Conservation (phyloP, 2,329 filamentous ascomycete genomes). For the Alternaria sp. region DNA sequence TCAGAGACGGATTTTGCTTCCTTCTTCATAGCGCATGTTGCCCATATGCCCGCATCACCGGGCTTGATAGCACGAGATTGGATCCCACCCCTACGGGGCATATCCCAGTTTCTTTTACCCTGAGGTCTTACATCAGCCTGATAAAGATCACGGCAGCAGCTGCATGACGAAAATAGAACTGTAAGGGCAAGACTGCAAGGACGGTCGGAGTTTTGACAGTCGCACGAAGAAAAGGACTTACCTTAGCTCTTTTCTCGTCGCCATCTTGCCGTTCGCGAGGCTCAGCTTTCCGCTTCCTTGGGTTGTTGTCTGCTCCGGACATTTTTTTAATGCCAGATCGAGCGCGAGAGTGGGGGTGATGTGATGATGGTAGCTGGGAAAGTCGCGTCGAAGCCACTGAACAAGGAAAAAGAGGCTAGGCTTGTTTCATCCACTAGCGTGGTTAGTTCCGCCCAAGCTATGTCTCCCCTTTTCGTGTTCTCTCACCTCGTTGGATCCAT, state of each 20-base stretch:
- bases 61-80: conserved; percentile 63
- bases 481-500: conserved; percentile 8
- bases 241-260: conserved; percentile 51
- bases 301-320: conserved; percentile 27
- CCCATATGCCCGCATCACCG: conserved; percentile 79
- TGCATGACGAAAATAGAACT: conserved; percentile 29
- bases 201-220: conserved; percentile 17
- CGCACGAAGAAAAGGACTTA: conserved; percentile 36
- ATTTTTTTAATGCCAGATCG: neutral
- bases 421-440: conserved; percentile 17
- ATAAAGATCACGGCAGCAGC: conserved; percentile 19
- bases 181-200: conserved; percentile 21
- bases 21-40: conserved; percentile 77
- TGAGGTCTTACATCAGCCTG: conserved; percentile 33
- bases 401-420: conserved; percentile 16
- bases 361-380: conserved; percentile 7
- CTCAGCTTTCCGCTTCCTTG: conserved; percentile 52
- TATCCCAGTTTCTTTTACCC: conserved; percentile 57
- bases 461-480: neutral
- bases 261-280: conserved; percentile 33
- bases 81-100: conserved; percentile 47
- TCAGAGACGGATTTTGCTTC: conserved; percentile 75
- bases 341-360: conserved; percentile 11
- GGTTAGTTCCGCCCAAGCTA: conserved; percentile 8
- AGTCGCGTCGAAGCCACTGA: conserved; percentile 4